phyloP scores from a whole-genome alignment of 1,284 basidiomycete species.

The Ceratobasidium sp. region DNA sequence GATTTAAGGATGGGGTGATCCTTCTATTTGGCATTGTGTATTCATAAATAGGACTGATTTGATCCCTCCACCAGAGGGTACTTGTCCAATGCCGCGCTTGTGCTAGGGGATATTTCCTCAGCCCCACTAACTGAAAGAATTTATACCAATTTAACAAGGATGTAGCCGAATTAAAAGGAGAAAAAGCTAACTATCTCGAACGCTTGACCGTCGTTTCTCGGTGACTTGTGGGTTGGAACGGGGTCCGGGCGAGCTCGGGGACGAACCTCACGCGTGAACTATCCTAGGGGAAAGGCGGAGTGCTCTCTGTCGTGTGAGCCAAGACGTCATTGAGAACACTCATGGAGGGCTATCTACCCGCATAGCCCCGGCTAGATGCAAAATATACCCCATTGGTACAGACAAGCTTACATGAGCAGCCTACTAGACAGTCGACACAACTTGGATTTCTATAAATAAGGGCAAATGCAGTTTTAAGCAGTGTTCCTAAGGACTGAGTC shows the following conservation, averaged over 20 bases:
- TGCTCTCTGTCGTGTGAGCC: neutral
- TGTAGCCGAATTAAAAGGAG: too few species aligned
- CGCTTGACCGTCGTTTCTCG: too few species aligned
- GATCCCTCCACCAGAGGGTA: neutral
- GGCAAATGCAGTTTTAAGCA: conserved; percentile 56
- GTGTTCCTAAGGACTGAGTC: conserved; percentile 82
- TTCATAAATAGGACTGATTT: too few species aligned
- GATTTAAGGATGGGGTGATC: conserved; percentile 21
- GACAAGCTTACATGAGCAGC: neutral
- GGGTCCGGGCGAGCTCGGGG: neutral
- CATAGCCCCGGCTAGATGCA: neutral
- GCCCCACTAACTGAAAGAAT: too few species aligned
- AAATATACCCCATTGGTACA: neutral
- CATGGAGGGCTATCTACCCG: neutral
- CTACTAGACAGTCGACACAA: too few species aligned
- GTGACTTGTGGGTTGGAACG: too few species aligned
- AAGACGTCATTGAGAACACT: neutral
- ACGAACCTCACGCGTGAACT: too few species aligned
- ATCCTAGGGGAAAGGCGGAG: too few species aligned
- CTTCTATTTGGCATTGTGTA: conserved; percentile 19
- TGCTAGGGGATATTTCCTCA: too few species aligned
- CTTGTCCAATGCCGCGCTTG: neutral
- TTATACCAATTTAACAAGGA: too few species aligned
- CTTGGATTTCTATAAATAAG: neutral
- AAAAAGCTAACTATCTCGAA: too few species aligned